These are phyloP conservation scores for Globisporangium polare DNA, from an alignment of 352 stramenopile species.

Conservation along the genomic window DNA sequence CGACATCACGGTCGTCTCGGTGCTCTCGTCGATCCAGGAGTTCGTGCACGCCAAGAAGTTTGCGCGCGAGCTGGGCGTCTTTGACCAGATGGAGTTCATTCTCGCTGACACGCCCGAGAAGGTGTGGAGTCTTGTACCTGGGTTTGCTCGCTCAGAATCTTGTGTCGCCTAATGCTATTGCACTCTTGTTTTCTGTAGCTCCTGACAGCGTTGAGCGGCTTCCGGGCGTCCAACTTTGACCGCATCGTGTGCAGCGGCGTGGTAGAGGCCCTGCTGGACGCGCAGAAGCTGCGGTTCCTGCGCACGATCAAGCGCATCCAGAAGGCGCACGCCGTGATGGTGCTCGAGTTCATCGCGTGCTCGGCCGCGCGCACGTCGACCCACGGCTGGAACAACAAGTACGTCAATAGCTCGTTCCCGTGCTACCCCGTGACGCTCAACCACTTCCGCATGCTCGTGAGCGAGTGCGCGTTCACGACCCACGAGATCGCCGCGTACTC, in stretches of 20 bases:
- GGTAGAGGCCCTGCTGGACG: slow-evolving; percentile 43
- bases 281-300: slow-evolving; percentile 48
- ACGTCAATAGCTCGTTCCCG: slow-evolving; percentile 65
- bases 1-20: slow-evolving; percentile 42
- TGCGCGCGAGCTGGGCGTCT: slow-evolving; percentile 48
- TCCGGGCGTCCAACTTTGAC: slow-evolving; percentile 60
- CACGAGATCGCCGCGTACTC: slow-evolving; percentile 62
- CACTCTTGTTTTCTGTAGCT: slow-evolving; percentile 22
- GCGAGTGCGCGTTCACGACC: slow-evolving; percentile 56
- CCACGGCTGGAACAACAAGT: slow-evolving; percentile 82
- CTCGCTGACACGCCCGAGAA: slow-evolving; percentile 60
- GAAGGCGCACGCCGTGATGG: slow-evolving; percentile 36
- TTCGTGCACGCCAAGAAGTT: slow-evolving; percentile 55
- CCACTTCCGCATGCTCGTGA: slow-evolving; percentile 39
- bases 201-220: slow-evolving; percentile 48
- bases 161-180: neutral
- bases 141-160: neutral
- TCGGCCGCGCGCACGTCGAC: slow-evolving; percentile 59
- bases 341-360: slow-evolving; percentile 73
- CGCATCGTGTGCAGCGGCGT: slow-evolving; percentile 57
- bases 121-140: slow-evolving; percentile 11
- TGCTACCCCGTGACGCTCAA: slow-evolving; percentile 53
- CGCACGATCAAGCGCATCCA: slow-evolving; percentile 65
- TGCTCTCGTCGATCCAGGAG: slow-evolving; percentile 58
- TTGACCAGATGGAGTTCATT: slow-evolving; percentile 69